Conservation (phyloP, 805 yeast genomes). For the Candida corydali region DNA sequence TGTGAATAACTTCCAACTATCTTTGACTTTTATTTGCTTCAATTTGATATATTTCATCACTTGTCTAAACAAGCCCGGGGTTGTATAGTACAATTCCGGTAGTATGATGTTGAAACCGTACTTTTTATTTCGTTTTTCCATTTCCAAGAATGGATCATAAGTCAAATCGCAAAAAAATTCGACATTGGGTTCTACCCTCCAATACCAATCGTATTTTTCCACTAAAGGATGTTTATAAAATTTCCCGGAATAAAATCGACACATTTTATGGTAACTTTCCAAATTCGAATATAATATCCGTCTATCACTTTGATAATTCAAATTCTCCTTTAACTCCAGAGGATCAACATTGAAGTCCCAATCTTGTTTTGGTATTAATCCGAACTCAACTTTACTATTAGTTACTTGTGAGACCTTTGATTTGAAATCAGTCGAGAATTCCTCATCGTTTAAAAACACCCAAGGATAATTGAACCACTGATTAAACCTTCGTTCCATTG, state of each 20-base stretch:
- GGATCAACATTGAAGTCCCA: conserved; percentile 65
- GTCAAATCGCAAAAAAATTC: conserved; percentile 87
- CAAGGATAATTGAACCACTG: conserved; percentile 94
- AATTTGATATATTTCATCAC: conserved; percentile 61
- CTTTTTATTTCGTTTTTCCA: conserved; percentile 63
- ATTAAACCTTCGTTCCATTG: conserved; percentile 84
- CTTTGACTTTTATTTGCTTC: conserved; percentile 43
- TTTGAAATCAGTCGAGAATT: conserved; percentile 64
- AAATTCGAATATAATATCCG: conserved; percentile 79
- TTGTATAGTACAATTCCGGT: conserved; percentile 74
- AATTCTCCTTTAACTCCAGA: conserved; percentile 48
- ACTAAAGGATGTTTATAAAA: conserved; percentile 80
- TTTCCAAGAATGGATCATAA: conserved; percentile 84
- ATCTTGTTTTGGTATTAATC: conserved; percentile 48
- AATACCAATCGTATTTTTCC: conserved; percentile 76
- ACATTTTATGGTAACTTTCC: conserved; percentile 89
- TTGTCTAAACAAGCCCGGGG: conserved; percentile 74
- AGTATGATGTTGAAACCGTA: conserved; percentile 85
- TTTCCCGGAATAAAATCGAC: conserved; percentile 83
- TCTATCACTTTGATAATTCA: conserved; percentile 76
- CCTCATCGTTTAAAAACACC: conserved; percentile 81
- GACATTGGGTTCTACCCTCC: conserved; percentile 95
- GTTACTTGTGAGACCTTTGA: conserved; percentile 48
- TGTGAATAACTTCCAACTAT: conserved; percentile 67
- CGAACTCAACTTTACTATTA: conserved; percentile 66